Conservation (phyloP, 1,284 basidiomycete genomes). For the Ganoderma leucocontextum region DNA sequence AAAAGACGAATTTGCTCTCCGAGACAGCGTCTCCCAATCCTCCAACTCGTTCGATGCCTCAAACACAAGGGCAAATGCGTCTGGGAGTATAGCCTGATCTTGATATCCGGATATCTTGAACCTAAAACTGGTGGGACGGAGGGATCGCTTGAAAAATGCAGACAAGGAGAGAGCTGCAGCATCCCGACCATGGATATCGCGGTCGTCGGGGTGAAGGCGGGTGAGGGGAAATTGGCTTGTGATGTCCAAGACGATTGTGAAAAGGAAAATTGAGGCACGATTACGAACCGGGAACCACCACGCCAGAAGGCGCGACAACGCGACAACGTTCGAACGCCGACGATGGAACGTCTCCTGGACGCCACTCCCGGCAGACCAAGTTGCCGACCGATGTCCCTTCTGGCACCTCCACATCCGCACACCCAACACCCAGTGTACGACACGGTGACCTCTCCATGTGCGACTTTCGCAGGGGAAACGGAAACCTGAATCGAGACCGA, state of each 20-base stretch:
- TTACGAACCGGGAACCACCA: conserved; percentile 4
- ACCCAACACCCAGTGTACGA: conserved; percentile 5
- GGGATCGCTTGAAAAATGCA: not conserved
- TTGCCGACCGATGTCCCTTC: conserved; percentile 20
- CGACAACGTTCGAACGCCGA: conserved; percentile 27
- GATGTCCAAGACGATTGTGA: not conserved
- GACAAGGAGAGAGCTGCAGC: not conserved
- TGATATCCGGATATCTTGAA: conserved; percentile 6
- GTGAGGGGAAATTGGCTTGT: not conserved
- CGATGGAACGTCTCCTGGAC: conserved; percentile 11
- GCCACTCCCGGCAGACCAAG: conserved; percentile 29
- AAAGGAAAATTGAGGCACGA: not conserved
- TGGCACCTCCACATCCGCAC: not conserved
- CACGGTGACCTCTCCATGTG: not conserved
- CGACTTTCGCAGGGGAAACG: not conserved
- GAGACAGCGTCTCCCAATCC: not conserved
- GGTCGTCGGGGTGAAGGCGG: not conserved
- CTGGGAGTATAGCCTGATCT: not conserved
- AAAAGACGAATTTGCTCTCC: conserved; percentile 1
- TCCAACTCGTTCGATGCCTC: not conserved
- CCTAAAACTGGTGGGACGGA: not conserved
- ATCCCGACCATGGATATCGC: not conserved
- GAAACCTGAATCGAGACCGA: not conserved
- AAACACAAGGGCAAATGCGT: not conserved
- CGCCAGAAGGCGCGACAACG: conserved; percentile 16